These are phyloP conservation scores for Cruciata laevipes DNA, from an alignment of 257 asterid species.

Conservation along the genomic window DNA sequence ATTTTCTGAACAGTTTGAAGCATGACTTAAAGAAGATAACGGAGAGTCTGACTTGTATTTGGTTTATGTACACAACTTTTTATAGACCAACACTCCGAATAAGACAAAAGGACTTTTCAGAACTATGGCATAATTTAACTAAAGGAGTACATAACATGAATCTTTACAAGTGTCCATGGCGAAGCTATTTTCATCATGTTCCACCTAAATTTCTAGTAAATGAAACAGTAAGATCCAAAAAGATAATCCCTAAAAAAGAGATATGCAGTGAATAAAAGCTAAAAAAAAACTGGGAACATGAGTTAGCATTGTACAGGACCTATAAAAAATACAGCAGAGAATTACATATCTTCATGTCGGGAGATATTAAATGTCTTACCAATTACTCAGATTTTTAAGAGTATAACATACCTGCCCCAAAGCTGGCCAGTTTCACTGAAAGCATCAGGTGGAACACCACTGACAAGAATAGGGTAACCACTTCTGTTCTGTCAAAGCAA, in stretches of 20 bases:
- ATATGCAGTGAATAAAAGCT: neutral
- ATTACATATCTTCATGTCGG: neutral
- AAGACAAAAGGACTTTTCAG: neutral
- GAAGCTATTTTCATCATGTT: neutral
- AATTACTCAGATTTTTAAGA: slow-evolving; percentile 12
- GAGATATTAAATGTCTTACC: neutral
- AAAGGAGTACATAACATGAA: neutral
- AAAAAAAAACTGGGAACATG: neutral
- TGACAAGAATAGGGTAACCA: slow-evolving; percentile 81
- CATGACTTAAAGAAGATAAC: neutral
- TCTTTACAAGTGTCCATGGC: neutral
- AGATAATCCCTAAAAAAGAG: neutral
- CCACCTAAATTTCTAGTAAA: neutral
- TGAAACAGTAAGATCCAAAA: neutral
- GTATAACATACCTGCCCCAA: slow-evolving; percentile 73
- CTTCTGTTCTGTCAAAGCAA: slow-evolving; percentile 46
- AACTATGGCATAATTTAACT: neutral
- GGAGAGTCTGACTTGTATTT: neutral
- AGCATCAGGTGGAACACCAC: slow-evolving; percentile 99
- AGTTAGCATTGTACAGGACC: neutral
- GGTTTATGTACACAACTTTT: too few relatives aligned
- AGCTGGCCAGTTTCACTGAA: slow-evolving; percentile 97
- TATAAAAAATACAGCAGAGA: neutral
- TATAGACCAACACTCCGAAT: neutral
- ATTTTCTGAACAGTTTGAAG: neutral